Conservation (phyloP, 2,329 filamentous ascomycete species). For the Sphaerulina vaccinii region DNA sequence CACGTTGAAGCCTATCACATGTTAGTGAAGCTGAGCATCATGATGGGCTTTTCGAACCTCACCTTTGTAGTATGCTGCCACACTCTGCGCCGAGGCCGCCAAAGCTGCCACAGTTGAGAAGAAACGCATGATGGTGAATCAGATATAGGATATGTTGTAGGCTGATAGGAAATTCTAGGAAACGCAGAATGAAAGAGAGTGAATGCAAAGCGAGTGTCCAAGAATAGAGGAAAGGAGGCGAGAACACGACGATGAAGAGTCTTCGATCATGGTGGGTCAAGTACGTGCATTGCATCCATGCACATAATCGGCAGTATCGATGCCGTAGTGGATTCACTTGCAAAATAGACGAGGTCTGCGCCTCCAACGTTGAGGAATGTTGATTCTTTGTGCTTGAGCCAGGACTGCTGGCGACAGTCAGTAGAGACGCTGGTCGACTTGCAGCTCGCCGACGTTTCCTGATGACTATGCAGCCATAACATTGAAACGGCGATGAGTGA, state of each 20-base stretch:
- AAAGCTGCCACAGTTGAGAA: constrained; percentile 34
- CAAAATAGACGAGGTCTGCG: neutral
- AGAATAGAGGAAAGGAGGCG: neutral
- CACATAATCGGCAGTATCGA: constrained; percentile 12
- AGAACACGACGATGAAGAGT: constrained; percentile 6
- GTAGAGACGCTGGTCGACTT: no score
- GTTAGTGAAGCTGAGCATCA: neutral
- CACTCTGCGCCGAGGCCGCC: constrained; percentile 35
- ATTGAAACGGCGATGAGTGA: no score
- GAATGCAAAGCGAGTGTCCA: neutral
- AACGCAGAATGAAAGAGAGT: neutral
- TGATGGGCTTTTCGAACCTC: neutral
- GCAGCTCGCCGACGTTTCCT: no score
- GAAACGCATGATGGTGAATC: constrained; percentile 29
- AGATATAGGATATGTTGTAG: neutral
- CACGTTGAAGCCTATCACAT: constrained; percentile 42
- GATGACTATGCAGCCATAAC: no score
- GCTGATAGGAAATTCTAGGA: neutral
- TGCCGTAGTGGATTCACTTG: constrained; percentile 8
- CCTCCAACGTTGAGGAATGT: neutral
- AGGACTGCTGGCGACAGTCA: no score
- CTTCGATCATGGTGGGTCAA: constrained; percentile 14
- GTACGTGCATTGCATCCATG: constrained; percentile 6
- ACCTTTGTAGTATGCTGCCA: constrained; percentile 40
- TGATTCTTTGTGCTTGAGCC: no score